Conservation (phyloP, 495 filamentous ascomycete genomes). For the Neurospora intermedia region DNA sequence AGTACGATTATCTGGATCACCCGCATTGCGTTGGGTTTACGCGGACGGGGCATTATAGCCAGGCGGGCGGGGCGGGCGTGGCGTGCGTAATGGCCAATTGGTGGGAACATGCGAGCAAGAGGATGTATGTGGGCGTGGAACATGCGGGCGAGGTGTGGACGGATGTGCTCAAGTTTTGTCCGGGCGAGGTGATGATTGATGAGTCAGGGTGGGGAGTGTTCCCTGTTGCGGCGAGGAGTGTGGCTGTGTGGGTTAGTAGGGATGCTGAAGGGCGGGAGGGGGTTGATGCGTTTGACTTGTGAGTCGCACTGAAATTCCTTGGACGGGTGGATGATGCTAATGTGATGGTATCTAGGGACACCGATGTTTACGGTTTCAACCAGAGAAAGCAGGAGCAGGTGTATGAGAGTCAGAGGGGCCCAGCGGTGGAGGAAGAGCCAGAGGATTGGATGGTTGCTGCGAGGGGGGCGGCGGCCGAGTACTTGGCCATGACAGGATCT, state of each 20-base stretch:
- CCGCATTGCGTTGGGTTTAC: conserved; percentile 60
- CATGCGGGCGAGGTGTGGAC: conserved; percentile 52
- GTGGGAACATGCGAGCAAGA: conserved; percentile 27
- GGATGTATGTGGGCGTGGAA: conserved; percentile 51
- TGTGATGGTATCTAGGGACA: background rate
- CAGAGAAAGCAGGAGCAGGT: background rate
- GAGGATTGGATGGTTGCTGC: background rate
- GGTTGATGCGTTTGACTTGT: conserved; percentile 15
- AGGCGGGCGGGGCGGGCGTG: conserved; percentile 32
- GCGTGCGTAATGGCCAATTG: conserved; percentile 52
- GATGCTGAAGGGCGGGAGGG: conserved; percentile 41
- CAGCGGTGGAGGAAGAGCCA: background rate
- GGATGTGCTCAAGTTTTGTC: conserved; percentile 45
- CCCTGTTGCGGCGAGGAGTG: conserved; percentile 38
- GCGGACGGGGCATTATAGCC: conserved; percentile 31
- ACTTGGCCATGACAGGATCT: background rate
- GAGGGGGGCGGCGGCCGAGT: background rate
- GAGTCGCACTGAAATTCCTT: background rate
- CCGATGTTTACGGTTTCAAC: background rate
- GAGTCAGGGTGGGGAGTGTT: conserved; percentile 47
- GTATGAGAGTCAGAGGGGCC: background rate
- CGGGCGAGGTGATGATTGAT: conserved; percentile 40
- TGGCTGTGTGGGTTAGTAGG: conserved; percentile 53
- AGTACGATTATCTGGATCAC: conserved; percentile 59
- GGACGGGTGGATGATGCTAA: no score